Base-by-base conservation (phyloP, 768 basidiomycete genomes). In the Basidioascus undulatus region DNA sequence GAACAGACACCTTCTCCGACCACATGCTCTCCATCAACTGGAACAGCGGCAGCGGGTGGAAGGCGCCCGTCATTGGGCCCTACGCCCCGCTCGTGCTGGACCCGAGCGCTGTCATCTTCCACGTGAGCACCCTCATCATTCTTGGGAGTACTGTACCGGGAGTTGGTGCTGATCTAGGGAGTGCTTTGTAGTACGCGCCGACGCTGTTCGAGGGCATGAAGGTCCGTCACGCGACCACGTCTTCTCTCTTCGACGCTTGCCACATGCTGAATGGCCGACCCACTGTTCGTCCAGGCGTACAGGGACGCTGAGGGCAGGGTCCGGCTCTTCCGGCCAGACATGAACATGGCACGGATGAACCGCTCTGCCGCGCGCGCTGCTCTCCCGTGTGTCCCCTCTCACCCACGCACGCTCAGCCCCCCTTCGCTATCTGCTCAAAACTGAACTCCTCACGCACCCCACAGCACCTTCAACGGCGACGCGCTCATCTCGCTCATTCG, bases 311-410 rank as follows among this genome's bases (percentile, higher is more conserved):
- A 68, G 28, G 84, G 76, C 27, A 71, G 67, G 21, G 70, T 86
- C 18, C 70, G 76, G 15, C 60, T 94, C 48, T 94, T 94, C 67
- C 65, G 87, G 34, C 89, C 87, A 3, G 82, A 92, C 59, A 51
- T 47, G 80, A 92, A 94, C 62, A 89, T 94, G 84, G 74, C 73
- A 53, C 73, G 87, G 21, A 86, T 96, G 84, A 83, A 82, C 61
- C 68, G 49, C 35, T 81, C 76, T 52, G 86, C 87, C 12, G 49
- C 59, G 20, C 71, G 87, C 32, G 35, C 53, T 2, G 53, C 50
- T 20, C 53, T 54, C 41, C 53, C 53, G 49, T 52, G 16, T 7
- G 47, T 32, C 1, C 4, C 10, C 5, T 13, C n/a, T n/a, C n/a
- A n/a, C n/a, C n/a, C n/a, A n/a, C n/a, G n/a, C n/a, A n/a, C n/a